Conservation (phyloP, 163 green algal species). For the Prototheca wickerhamii region DNA sequence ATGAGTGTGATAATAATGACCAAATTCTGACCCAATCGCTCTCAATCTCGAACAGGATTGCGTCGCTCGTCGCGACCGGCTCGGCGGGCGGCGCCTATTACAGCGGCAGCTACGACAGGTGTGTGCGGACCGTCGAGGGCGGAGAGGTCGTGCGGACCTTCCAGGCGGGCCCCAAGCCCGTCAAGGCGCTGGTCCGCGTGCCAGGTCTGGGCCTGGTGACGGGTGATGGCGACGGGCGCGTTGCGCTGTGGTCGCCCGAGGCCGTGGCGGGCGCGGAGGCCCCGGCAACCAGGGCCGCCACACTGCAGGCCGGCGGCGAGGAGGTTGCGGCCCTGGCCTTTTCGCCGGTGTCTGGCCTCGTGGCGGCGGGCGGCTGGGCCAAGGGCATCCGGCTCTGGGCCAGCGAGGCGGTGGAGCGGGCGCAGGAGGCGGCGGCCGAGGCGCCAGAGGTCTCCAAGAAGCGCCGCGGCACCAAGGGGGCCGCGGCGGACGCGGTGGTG, state of each 20-base stretch:
- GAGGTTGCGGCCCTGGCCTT: slow-evolving; percentile 43
- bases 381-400: slow-evolving; percentile 45
- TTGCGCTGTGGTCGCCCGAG: slow-evolving; percentile 20
- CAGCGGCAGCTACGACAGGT: slow-evolving; percentile 52
- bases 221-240: slow-evolving; percentile 15
- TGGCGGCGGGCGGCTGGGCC: slow-evolving; percentile 56
- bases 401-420: slow-evolving; percentile 20
- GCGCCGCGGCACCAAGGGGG: slow-evolving; percentile 6
- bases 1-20: too few species aligned
- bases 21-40: not conserved
- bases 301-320: slow-evolving; percentile 40
- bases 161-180: not conserved
- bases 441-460: slow-evolving; percentile 23
- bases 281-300: not conserved
- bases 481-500: slow-evolving; percentile 13
- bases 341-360: slow-evolving; percentile 22
- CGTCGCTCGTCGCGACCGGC: not conserved
- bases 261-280: not conserved
- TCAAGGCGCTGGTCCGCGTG: slow-evolving; percentile 23
- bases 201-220: not conserved
- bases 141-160: too few species aligned
- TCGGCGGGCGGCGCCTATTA: not conserved
- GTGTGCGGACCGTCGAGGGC: slow-evolving; percentile 30
- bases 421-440: slow-evolving; percentile 8
- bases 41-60: not conserved